Conservation (phyloP, 805 yeast species). For the Barnettozyma wickerhamii region DNA sequence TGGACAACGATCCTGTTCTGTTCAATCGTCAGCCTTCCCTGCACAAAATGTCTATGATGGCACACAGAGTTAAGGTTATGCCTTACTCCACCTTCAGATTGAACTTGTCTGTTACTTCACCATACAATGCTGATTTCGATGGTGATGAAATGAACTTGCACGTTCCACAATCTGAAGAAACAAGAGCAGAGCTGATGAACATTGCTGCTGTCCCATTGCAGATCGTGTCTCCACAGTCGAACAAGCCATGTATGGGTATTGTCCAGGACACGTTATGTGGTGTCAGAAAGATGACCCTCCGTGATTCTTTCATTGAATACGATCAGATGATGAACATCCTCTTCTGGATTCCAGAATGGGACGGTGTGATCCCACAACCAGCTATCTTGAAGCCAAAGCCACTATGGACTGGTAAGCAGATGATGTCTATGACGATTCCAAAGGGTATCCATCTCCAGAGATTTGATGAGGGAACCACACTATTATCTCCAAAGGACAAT, state of each 20-base stretch:
- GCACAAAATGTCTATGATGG: constrained; percentile 99
- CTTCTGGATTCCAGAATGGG: constrained; percentile 99
- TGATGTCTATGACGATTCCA: constrained; percentile 89
- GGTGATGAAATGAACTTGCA: constrained; percentile 99
- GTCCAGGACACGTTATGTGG: constrained; percentile 99
- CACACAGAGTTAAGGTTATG: constrained; percentile 97
- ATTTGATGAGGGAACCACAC: constrained; percentile 83
- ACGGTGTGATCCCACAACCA: constrained; percentile 95
- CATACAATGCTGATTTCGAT: constrained; percentile 99
- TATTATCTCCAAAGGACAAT: constrained; percentile 81
- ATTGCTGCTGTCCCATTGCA: constrained; percentile 97
- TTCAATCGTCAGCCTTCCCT: constrained; percentile 99
- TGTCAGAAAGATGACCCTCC: constrained; percentile 87
- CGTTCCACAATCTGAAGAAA: constrained; percentile 86
- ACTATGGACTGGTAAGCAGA: constrained; percentile 96
- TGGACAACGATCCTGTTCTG: constrained; percentile 96
- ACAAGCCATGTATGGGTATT: constrained; percentile 99
- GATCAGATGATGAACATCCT: constrained; percentile 95
- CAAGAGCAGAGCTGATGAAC: constrained; percentile 92
- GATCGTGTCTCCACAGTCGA: constrained; percentile 97
- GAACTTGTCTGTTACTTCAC: constrained; percentile 95
- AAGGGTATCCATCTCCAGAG: constrained; percentile 93
- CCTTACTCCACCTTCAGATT: constrained; percentile 97
- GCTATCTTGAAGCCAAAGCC: constrained; percentile 93
- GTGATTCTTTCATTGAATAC: constrained; percentile 84